Evolutionary conservation across 495 filamentous ascomycete genomes (phyloP).

Genomic region (Aspergillus egyptiacus): DNA sequence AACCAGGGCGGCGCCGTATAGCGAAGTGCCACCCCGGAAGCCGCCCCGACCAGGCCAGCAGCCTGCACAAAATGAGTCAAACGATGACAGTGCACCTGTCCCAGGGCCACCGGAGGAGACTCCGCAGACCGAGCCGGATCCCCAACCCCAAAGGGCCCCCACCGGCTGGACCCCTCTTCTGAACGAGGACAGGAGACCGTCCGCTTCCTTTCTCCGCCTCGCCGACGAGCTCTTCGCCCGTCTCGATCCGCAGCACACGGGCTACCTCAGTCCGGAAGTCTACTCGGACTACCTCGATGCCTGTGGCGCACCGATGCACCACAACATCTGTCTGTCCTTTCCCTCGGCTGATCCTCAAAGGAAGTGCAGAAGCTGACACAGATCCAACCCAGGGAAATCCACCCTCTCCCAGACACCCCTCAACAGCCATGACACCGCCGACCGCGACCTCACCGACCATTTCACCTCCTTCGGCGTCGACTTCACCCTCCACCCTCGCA

Average conservation of each 20-base stretch:
- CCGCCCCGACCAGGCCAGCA: constrained; percentile 5
- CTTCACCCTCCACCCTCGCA: constrained; percentile 7
- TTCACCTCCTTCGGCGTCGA: constrained; percentile 8
- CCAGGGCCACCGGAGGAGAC: neutral
- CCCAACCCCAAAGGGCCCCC: neutral
- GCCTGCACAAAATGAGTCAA: neutral
- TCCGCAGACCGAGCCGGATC: neutral
- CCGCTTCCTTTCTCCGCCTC: neutral
- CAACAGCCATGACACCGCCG: constrained; percentile 7
- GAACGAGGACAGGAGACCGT: constrained; percentile 1
- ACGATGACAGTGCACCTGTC: neutral
- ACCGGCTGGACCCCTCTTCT: constrained; percentile 2
- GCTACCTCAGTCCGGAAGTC: neutral
- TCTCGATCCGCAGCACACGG: constrained; percentile 6
- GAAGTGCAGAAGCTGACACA: too few relatives aligned
- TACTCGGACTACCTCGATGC: constrained; percentile 6
- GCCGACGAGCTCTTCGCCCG: constrained; percentile 5
- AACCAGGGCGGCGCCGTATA: neutral
- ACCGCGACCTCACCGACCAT: constrained; percentile 9
- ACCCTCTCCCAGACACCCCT: neutral
- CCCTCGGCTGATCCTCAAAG: neutral
- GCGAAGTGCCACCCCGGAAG: constrained; percentile 1
- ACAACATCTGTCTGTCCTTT: constrained; percentile 4
- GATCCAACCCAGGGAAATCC: constrained; percentile 8
- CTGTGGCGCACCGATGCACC: constrained; percentile 4